phyloP scores from a whole-genome alignment of 2,329 filamentous ascomycete species.

The Cytospora mali region DNA sequence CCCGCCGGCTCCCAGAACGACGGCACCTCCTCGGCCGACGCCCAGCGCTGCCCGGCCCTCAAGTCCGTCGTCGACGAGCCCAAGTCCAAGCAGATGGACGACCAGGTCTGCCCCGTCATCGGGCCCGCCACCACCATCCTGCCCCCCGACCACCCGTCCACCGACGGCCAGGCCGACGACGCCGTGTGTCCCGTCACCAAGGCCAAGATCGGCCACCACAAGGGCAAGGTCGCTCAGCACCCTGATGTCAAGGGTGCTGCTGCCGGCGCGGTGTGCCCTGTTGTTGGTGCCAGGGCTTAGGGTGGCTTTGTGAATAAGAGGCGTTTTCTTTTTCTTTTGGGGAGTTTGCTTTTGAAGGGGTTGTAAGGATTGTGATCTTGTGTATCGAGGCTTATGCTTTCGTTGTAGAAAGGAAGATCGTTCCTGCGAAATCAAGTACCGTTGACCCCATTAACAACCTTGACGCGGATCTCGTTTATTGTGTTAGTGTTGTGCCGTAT shows the following conservation, averaged over 20 bases:
- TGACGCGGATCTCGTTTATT: no score
- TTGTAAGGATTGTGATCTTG: not conserved
- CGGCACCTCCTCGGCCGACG: constrained; percentile 36
- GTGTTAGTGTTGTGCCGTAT: no score
- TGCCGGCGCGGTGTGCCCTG: constrained; percentile 43
- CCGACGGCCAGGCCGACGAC: constrained; percentile 36
- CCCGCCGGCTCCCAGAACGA: constrained; percentile 31
- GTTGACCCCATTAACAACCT: no score
- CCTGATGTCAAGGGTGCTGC: constrained; percentile 37
- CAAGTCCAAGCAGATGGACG: constrained; percentile 45
- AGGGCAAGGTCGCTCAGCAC: constrained; percentile 43
- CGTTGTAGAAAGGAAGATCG: no score
- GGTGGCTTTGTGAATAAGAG: not conserved
- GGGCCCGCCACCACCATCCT: constrained; percentile 47
- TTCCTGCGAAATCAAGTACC: no score
- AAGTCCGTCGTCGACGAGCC: constrained; percentile 39
- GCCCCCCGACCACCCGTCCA: constrained; percentile 43
- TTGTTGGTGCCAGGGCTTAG: constrained; percentile 39
- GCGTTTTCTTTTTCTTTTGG: no score
- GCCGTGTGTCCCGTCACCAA: constrained; percentile 47
- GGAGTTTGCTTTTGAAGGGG: no score
- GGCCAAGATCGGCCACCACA: constrained; percentile 46
- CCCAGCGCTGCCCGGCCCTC: constrained; percentile 43
- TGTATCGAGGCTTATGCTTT: not conserved
- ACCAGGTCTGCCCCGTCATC: constrained; percentile 46